phyloP scores from a whole-genome alignment of 2,329 filamentous ascomycete genomes.

The Colletotrichum limetticola region DNA sequence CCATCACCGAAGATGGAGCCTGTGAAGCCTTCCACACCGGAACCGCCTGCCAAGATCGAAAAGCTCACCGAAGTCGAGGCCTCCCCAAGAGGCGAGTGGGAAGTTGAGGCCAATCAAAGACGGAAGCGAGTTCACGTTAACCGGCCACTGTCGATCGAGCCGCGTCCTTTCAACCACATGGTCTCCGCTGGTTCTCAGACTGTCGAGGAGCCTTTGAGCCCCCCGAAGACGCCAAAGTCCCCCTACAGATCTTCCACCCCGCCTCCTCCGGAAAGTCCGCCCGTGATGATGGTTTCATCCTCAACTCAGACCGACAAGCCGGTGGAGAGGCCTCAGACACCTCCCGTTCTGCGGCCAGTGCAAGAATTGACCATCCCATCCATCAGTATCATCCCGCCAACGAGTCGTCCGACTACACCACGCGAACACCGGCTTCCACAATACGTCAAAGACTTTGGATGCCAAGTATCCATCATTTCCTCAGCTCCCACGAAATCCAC shows the following conservation, averaged over 20 bases:
- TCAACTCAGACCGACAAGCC: conserved; percentile 70
- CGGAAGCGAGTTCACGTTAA: conserved; percentile 73
- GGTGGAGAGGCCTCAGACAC: conserved; percentile 36
- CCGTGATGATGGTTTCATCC: conserved; percentile 58
- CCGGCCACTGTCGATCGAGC: conserved; percentile 61
- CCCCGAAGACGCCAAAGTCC: conserved; percentile 72
- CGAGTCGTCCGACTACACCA: conserved; percentile 84
- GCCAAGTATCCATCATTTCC: conserved; percentile 75
- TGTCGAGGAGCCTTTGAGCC: conserved; percentile 69
- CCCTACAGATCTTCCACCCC: conserved; percentile 54
- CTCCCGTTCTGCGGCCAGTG: conserved; percentile 26
- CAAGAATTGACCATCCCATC: conserved; percentile 74
- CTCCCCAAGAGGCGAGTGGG: conserved; percentile 59
- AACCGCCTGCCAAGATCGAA: conserved; percentile 50
- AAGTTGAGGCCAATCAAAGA: conserved; percentile 76
- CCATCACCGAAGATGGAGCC: conserved; percentile 71
- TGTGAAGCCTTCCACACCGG: conserved; percentile 53
- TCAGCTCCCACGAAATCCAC: conserved; percentile 63
- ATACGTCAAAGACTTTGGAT: conserved; percentile 83
- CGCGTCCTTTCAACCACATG: conserved; percentile 61
- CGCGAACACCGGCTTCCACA: conserved; percentile 80
- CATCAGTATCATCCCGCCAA: conserved; percentile 91
- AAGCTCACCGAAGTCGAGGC: conserved; percentile 55
- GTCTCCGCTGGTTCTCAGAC: conserved; percentile 75
- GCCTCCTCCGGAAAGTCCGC: conserved; percentile 50